Conservation (phyloP, 371 early-diverging fungal genomes). For the Rhizopus sp. region DNA sequence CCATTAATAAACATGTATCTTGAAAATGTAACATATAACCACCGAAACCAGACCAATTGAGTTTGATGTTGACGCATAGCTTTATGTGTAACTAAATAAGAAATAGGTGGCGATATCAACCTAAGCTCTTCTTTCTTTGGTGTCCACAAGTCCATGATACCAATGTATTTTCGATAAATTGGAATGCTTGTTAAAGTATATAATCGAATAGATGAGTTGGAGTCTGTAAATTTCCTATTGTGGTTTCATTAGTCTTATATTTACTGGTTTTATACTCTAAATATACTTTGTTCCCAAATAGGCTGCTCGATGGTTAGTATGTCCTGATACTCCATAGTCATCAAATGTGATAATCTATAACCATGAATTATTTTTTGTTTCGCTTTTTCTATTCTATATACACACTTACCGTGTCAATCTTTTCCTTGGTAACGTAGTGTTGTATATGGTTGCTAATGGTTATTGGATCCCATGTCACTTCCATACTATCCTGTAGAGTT, state of each 20-base stretch:
- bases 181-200: conserved; percentile 68
- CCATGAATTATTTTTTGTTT: neutral
- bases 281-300: conserved; percentile 78
- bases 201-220: conserved; percentile 22
- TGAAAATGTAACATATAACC: conserved; percentile 91
- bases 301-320: conserved; percentile 90
- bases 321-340: conserved; percentile 87
- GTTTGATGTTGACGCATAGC: conserved; percentile 89
- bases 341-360: conserved; percentile 93
- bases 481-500: conserved; percentile 78
- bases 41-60: conserved; percentile 97
- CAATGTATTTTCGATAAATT: conserved; percentile 78
- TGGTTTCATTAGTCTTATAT: conserved; percentile 4
- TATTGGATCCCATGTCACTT: conserved; percentile 67
- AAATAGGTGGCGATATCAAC: conserved; percentile 57
- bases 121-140: conserved; percentile 10
- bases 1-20: conserved; percentile 93
- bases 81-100: conserved; percentile 48
- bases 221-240: conserved; percentile 14
- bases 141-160: conserved; percentile 57
- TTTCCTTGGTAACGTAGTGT: conserved; percentile 57
- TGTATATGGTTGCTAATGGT: conserved; percentile 61
- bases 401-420: conserved; percentile 63
- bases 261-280: neutral
- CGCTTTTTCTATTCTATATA: neutral